Evolutionary conservation across 1,139 yeast genomes (phyloP).

Genomic region (Pichia sp.): DNA sequence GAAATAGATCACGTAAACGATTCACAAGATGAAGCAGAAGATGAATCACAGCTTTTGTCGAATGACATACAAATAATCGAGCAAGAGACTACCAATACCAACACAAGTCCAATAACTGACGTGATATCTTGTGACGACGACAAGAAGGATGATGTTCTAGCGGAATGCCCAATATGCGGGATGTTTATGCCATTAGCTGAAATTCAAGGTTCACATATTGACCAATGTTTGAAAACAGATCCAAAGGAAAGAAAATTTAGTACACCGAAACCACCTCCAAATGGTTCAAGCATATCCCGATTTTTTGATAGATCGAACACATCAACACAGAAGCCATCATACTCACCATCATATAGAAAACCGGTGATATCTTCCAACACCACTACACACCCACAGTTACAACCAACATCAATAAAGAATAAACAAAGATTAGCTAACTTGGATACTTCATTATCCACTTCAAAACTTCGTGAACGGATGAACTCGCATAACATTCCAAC

Average conservation of each 20-base stretch:
- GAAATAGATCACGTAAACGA: constrained; percentile 15
- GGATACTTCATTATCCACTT: constrained; percentile 57
- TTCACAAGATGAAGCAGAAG: constrained; percentile 15
- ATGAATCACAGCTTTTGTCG: not conserved
- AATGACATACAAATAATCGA: not conserved
- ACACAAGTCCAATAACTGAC: not conserved
- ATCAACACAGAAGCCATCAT: too few species aligned
- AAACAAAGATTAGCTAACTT: constrained; percentile 39
- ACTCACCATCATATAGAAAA: too few species aligned
- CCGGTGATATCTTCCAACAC: too few species aligned
- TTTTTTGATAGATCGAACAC: constrained; percentile 14
- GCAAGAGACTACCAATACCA: too few species aligned
- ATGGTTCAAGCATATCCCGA: not conserved
- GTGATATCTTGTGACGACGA: not conserved
- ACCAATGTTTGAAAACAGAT: constrained; percentile 50
- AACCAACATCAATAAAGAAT: constrained; percentile 18
- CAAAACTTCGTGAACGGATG: constrained; percentile 63
- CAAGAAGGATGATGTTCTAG: constrained; percentile 31
- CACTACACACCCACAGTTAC: constrained; percentile 21
- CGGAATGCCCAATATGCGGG: constrained; percentile 72
- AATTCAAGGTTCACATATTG: constrained; percentile 69
- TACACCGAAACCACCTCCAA: constrained; percentile 2
- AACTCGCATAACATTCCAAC: constrained; percentile 54
- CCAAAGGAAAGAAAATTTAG: not conserved
- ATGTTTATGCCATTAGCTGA: constrained; percentile 53